Evolutionary conservation across 1,284 basidiomycete genomes (phyloP).

Genomic region (Leccinum olivaceoglutinosum): DNA sequence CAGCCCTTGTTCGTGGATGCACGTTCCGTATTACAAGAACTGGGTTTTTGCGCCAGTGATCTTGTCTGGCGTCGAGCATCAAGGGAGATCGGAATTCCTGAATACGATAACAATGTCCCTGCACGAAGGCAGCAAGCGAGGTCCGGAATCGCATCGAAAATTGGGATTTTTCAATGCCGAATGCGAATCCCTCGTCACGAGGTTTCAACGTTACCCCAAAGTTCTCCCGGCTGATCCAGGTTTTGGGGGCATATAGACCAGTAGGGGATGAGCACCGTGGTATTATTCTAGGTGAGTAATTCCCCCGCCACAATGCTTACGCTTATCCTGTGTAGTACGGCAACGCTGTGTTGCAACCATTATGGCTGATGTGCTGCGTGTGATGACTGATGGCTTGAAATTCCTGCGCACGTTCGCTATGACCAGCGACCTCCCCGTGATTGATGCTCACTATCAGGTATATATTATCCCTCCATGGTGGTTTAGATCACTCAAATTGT

Average conservation of each 20-base stretch:
- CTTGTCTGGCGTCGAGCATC: conserved; percentile 55
- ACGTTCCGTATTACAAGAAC: conserved; percentile 39
- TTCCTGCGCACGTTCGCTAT: conserved; percentile 38
- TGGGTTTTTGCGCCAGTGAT: conserved; percentile 62
- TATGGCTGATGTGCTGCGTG: conserved; percentile 43
- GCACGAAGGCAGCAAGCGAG: conserved; percentile 19
- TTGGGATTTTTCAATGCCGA: conserved; percentile 57
- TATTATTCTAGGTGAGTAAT: conserved; percentile 54
- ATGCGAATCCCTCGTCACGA: conserved; percentile 44
- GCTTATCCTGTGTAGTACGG: conserved; percentile 35
- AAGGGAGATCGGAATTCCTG: conserved; percentile 29
- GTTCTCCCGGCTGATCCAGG: conserved; percentile 51
- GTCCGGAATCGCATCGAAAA: conserved; percentile 45
- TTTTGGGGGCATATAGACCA: conserved; percentile 47
- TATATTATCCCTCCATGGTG: conserved; percentile 7
- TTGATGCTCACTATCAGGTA: conserved; percentile 29
- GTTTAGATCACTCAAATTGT: conserved; percentile 10
- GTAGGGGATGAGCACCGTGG: conserved; percentile 55
- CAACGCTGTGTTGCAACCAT: conserved; percentile 39
- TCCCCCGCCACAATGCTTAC: conserved; percentile 1
- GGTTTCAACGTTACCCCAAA: conserved; percentile 64
- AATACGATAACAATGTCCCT: conserved; percentile 32
- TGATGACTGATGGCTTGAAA: conserved; percentile 36
- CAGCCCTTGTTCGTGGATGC: conserved; percentile 40
- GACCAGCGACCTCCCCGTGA: conserved; percentile 21